Percentiles rank a stretch among this genome's conserved stretches.
Conservation (phyloP, 2,329 filamentous ascomycete genomes). For the Nothophoma quercina region DNA sequence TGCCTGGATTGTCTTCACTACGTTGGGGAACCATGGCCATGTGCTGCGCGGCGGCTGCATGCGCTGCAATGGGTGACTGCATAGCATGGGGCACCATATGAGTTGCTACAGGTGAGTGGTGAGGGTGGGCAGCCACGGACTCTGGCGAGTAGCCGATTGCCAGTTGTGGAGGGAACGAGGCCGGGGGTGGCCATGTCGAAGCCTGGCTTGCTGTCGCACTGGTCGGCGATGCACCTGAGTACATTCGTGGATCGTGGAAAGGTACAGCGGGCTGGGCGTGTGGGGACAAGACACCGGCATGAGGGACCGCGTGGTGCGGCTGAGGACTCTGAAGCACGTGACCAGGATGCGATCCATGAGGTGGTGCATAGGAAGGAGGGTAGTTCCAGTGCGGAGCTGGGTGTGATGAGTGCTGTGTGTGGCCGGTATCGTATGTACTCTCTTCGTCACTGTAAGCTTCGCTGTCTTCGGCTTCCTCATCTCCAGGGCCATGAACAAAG, state of each 20-base stretch:
- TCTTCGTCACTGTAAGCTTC: slow-evolving; percentile 27
- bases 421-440: slow-evolving; percentile 18
- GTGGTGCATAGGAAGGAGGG: slow-evolving; percentile 34
- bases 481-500: slow-evolving; percentile 38
- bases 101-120: slow-evolving; percentile 32
- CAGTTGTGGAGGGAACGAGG: slow-evolving; percentile 33
- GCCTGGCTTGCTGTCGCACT: slow-evolving; percentile 29
- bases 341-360: slow-evolving; percentile 40
- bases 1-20: slow-evolving; percentile 32
- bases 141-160: slow-evolving; percentile 38
- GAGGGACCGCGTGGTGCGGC: slow-evolving; percentile 43
- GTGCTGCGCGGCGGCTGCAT: slow-evolving; percentile 30
- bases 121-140: slow-evolving; percentile 34
- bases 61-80: slow-evolving; percentile 30
- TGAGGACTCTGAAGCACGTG: slow-evolving; percentile 48
- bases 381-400: slow-evolving; percentile 30
- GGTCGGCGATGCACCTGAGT: slow-evolving; percentile 36
- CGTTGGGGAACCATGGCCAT: slow-evolving; percentile 38
- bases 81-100: slow-evolving; percentile 34
- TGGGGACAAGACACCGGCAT: slow-evolving; percentile 35
- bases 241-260: slow-evolving; percentile 36
- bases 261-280: slow-evolving; percentile 35
- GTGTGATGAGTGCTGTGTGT: slow-evolving; percentile 25
- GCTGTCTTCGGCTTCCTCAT: slow-evolving; percentile 29
- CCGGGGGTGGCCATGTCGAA: slow-evolving; percentile 32